Evolutionary conservation across 305 asterid species (phyloP).

Genomic region (Solanum hybrid): DNA sequence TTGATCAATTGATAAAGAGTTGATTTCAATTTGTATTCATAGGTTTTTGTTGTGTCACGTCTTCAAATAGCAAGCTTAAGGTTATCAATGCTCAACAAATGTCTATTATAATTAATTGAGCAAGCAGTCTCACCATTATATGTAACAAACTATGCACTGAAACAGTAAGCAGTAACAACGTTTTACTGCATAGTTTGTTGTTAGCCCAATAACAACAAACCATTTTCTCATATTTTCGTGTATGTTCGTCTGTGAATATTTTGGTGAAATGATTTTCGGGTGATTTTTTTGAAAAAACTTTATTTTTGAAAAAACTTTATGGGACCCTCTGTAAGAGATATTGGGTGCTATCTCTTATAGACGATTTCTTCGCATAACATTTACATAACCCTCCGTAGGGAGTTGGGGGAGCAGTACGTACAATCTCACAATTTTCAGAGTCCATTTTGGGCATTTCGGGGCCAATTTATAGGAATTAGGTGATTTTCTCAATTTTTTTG

Average conservation of each 20-base stretch:
- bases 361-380: neutral
- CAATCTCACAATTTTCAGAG: too few species aligned
- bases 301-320: too few species aligned
- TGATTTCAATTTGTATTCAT: neutral
- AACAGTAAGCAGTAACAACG: neutral
- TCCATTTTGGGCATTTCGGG: neutral
- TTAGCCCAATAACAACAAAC: neutral
- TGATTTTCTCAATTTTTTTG: neutral
- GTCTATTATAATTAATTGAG: neutral
- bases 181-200: too few species aligned
- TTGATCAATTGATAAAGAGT: neutral
- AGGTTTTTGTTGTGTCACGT: neutral
- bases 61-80: neutral
- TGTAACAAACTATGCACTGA: too few species aligned
- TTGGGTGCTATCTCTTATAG: neutral
- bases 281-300: too few species aligned
- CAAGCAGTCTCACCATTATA: neutral
- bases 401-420: neutral
- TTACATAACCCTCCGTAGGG: neutral
- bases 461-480: too few species aligned
- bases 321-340: too few species aligned
- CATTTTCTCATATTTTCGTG: too few species aligned
- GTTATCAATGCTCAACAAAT: neutral
- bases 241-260: too few species aligned
- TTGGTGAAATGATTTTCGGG: accelerated